Conservation (phyloP, 2,329 filamentous ascomycete species). For the Colletotrichum limetticola region DNA sequence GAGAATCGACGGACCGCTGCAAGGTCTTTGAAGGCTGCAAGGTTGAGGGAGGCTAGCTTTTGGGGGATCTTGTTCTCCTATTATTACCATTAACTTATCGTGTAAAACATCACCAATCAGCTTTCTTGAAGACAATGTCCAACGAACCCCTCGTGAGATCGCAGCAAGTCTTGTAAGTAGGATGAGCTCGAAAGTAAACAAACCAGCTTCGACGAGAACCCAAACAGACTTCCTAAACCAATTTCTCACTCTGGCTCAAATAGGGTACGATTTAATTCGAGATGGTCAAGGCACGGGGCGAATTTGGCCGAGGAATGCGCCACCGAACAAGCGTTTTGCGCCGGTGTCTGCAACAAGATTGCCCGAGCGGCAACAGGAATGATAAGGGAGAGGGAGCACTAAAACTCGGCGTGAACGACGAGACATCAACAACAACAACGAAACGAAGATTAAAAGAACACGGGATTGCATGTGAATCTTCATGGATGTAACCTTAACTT, state of each 20-base stretch:
- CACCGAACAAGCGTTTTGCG: slow-evolving; percentile 30
- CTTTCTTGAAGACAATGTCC: not conserved
- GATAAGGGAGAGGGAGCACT: slow-evolving; percentile 27
- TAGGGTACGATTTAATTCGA: slow-evolving; percentile 1
- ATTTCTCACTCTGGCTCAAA: slow-evolving; percentile 7
- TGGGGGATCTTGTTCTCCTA: not conserved
- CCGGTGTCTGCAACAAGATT: slow-evolving; percentile 36
- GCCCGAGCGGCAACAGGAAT: slow-evolving; percentile 34
- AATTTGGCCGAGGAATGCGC: slow-evolving; percentile 33
- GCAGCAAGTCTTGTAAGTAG: not conserved
- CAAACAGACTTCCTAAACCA: slow-evolving; percentile 28
- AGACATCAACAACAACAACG: slow-evolving; percentile 34
- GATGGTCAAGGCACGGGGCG: slow-evolving; percentile 33
- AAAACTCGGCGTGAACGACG: slow-evolving; percentile 4
- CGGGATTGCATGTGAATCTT: slow-evolving; percentile 23
- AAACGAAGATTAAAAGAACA: slow-evolving; percentile 29
- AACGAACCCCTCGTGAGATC: not conserved
- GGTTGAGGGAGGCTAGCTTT: not conserved
- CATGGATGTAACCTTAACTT: not conserved
- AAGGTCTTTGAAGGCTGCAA: not conserved
- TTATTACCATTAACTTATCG: not conserved
- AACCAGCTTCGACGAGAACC: not conserved
- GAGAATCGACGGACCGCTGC: slow-evolving; percentile 17
- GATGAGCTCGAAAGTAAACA: slow-evolving; percentile 21
- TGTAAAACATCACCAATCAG: not conserved